Evolutionary conservation across 768 basidiomycete species (phyloP).

Genomic region (Tricholoma furcatifolium): DNA sequence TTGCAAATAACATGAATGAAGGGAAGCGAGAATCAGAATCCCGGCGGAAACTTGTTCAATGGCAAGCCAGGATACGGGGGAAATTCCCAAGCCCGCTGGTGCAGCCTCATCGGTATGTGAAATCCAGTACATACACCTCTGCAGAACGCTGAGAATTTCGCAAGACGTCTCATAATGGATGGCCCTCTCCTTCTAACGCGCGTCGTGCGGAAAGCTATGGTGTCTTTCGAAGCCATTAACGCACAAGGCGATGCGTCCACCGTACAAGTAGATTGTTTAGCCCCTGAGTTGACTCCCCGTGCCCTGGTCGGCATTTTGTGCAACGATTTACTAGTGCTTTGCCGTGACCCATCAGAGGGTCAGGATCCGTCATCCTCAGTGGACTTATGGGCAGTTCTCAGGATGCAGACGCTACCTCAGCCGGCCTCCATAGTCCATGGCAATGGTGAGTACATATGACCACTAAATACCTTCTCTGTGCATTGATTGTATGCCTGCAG

Average conservation of each 20-base stretch:
- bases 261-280: constrained; percentile 88
- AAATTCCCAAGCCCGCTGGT: constrained; percentile 97
- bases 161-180: constrained; percentile 90
- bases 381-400: constrained; percentile 94
- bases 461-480: constrained; percentile 3
- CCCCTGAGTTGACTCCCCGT: constrained; percentile 81
- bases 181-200: constrained; percentile 82
- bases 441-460: constrained; percentile 49
- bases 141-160: constrained; percentile 7
- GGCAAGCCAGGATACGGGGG: constrained; percentile 86
- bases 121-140: not conserved
- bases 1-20: constrained; percentile 97
- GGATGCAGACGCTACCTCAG: constrained; percentile 92
- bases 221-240: constrained; percentile 79
- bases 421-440: constrained; percentile 90
- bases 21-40: constrained; percentile 96
- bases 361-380: constrained; percentile 72
- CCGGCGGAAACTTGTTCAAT: constrained; percentile 84
- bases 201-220: constrained; percentile 83
- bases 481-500: constrained; percentile 32
- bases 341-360: constrained; percentile 82
- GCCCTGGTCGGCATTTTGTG: constrained; percentile 81
- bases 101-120: constrained; percentile 87
- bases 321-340: constrained; percentile 91
- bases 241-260: constrained; percentile 74